Evolutionary conservation across 208 protist genomes (phyloP).

Genomic region (Trypanosoma mega): DNA sequence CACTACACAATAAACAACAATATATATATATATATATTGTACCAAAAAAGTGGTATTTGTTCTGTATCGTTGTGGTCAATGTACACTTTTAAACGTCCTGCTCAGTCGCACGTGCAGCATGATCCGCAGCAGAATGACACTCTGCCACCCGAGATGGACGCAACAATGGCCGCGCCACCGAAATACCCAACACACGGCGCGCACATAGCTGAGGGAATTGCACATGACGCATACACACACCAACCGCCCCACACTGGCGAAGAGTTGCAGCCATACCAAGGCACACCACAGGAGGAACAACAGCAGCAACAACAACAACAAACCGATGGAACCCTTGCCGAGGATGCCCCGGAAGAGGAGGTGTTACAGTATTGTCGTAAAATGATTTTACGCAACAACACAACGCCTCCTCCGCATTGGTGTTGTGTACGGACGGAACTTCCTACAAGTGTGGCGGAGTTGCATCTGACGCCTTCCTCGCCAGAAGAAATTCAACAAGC

Average conservation of each 20-base stretch:
- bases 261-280: neutral
- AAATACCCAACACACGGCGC: conserved; percentile 3
- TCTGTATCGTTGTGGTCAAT: neutral
- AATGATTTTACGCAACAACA: conserved; percentile 41
- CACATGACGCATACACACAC: too few relatives aligned
- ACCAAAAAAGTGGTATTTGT: too few relatives aligned
- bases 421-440: conserved; percentile 70
- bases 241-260: too few relatives aligned
- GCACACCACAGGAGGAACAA: neutral
- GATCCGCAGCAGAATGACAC: neutral
- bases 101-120: conserved; percentile 17
- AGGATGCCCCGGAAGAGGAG: conserved; percentile 22
- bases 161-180: neutral
- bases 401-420: conserved; percentile 68
- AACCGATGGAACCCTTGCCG: conserved; percentile 17
- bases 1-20: too few relatives aligned
- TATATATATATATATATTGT: too few relatives aligned
- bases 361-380: conserved; percentile 61
- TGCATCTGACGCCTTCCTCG: conserved; percentile 58
- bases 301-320: neutral
- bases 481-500: conserved; percentile 51
- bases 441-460: conserved; percentile 70
- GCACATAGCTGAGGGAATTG: neutral
- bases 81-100: conserved; percentile 28
- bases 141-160: neutral